Evolutionary conservation across 148 eudicot genomes (phyloP).

Genomic region (Drosera capensis): DNA sequence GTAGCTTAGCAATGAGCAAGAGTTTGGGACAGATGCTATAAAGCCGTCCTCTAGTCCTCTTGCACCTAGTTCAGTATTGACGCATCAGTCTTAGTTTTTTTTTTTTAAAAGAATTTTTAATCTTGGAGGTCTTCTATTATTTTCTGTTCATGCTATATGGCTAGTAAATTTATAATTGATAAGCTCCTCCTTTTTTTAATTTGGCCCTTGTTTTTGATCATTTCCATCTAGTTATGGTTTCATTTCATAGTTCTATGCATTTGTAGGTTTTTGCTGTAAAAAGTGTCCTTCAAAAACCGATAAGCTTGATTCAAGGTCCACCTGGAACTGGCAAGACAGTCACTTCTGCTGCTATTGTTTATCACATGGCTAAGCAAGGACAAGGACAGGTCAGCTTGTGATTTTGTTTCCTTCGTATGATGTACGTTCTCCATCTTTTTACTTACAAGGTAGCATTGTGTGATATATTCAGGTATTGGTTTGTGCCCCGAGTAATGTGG

Average conservation of each 20-base stretch:
- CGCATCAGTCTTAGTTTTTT: too few species aligned
- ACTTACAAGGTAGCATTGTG: slow-evolving; percentile 2
- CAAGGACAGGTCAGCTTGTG: slow-evolving; percentile 77
- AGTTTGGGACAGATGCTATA: too few species aligned
- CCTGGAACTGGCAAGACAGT: slow-evolving; percentile 99
- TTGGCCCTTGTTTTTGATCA: neutral
- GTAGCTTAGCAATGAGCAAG: too few species aligned
- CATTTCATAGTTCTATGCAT: neutral
- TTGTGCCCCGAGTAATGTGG: slow-evolving; percentile 99
- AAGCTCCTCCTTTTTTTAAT: too few species aligned
- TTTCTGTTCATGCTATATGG: too few species aligned
- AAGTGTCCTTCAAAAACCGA: slow-evolving; percentile 95
- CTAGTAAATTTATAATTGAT: too few species aligned
- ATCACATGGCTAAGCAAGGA: slow-evolving; percentile 99
- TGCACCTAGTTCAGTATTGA: too few species aligned
- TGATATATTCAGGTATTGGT: slow-evolving; percentile 63
- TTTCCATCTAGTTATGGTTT: neutral
- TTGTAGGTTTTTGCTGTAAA: slow-evolving; percentile 98
- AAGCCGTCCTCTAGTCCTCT: too few species aligned
- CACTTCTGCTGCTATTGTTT: slow-evolving; percentile 97
- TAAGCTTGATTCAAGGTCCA: slow-evolving; percentile 96
- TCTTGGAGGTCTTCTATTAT: too few species aligned
- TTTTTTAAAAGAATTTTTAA: too few species aligned
- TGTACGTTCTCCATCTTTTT: neutral
- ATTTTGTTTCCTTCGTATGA: neutral